Percentiles rank a stretch among this genome's conserved stretches.
phyloP scores from a whole-genome alignment of 2,329 filamentous ascomycete genomes.

The Phoma herbarum region DNA sequence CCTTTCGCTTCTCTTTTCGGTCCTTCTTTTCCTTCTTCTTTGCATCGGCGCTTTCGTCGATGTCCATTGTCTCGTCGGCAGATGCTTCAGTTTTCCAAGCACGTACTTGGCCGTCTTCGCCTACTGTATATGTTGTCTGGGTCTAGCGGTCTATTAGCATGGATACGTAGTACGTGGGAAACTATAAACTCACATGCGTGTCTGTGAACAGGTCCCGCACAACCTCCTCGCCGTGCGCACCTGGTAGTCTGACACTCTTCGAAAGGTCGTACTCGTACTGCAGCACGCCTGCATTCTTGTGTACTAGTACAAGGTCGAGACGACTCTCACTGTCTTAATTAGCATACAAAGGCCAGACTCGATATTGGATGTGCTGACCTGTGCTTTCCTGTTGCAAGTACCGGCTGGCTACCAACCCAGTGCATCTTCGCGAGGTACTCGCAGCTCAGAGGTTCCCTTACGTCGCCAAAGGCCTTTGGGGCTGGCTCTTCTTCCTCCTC shows the following conservation, averaged over 20 bases:
- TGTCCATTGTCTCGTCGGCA: conserved; percentile 35
- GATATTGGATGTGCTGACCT: conserved; percentile 60
- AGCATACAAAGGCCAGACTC: neutral
- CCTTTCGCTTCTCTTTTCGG: conserved; percentile 44
- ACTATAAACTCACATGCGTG: conserved; percentile 39
- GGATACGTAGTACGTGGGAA: no score
- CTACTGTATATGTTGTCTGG: conserved; percentile 55
- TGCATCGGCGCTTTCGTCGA: conserved; percentile 34
- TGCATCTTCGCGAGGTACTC: conserved; percentile 78
- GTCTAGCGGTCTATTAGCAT: conserved; percentile 31
- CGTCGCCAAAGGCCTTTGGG: conserved; percentile 69
- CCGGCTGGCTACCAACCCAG: conserved; percentile 67
- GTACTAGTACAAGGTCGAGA: conserved; percentile 45
- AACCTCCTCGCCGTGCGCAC: conserved; percentile 59
- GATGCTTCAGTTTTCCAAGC: conserved; percentile 50
- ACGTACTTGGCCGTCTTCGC: conserved; percentile 59
- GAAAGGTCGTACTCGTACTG: conserved; percentile 42
- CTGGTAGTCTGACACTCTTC: conserved; percentile 45
- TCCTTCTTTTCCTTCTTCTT: conserved; percentile 37
- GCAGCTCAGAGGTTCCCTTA: conserved; percentile 70
- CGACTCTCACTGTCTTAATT: conserved; percentile 33
- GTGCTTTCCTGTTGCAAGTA: conserved; percentile 72
- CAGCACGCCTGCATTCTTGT: conserved; percentile 33
- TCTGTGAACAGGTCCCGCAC: conserved; percentile 57
- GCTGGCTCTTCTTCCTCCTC: conserved; percentile 63